phyloP scores from a whole-genome alignment of 257 asterid genomes.

The Catharanthus roseus region DNA sequence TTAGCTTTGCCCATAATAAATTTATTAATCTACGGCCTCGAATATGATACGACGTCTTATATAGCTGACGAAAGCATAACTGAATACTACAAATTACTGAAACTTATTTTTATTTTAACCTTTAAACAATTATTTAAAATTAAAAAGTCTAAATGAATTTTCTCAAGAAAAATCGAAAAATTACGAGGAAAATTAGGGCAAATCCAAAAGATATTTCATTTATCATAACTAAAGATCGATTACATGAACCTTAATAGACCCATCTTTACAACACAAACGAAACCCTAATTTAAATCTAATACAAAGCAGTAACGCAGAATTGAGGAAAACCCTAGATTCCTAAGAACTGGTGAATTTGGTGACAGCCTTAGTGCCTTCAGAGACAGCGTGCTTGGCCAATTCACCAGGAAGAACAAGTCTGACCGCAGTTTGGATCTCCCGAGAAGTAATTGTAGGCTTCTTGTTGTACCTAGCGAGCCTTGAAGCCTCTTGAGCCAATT shows the following conservation, averaged over 20 bases:
- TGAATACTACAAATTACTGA: neutral
- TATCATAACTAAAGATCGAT: neutral
- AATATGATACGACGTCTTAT: neutral
- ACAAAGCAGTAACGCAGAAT: neutral
- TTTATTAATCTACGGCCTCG: neutral
- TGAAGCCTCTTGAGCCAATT: conserved; percentile 48
- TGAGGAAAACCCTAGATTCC: neutral
- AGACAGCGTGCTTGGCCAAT: conserved; percentile 60
- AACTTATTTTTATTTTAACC: too few species aligned
- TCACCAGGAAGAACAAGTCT: conserved; percentile 63
- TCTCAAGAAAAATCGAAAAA: neutral
- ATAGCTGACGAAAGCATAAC: neutral
- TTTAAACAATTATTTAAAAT: neutral
- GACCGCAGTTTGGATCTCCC: conserved; percentile 67
- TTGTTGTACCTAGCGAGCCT: conserved; percentile 53
- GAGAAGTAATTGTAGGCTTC: conserved; percentile 66
- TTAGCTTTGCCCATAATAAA: neutral
- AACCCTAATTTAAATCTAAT: conserved; percentile 14
- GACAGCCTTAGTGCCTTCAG: conserved; percentile 68
- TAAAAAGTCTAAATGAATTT: neutral
- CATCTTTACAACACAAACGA: conserved; percentile 4
- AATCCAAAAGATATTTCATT: neutral
- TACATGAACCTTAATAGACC: neutral
- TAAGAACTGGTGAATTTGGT: conserved; percentile 63
- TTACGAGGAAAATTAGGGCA: neutral